These are phyloP conservation scores for Coemansia javaensis DNA, from an alignment of 192 early-diverging fungal species.

Conservation along the genomic window DNA sequence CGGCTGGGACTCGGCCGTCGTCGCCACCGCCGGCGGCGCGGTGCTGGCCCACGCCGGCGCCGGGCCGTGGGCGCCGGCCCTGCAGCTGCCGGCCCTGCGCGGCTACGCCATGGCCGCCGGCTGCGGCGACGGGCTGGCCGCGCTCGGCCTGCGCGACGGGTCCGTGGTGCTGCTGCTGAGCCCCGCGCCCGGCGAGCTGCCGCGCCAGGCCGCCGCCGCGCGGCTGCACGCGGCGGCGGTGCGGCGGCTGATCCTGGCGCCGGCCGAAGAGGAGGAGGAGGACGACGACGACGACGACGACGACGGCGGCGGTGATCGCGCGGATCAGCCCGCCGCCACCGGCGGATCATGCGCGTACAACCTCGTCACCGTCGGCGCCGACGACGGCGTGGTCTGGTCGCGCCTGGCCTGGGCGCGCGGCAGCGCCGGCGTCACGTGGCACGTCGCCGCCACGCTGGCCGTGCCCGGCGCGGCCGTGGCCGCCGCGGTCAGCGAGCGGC, in stretches of 20 bases:
- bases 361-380: constrained; percentile 1
- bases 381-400: constrained; percentile 4
- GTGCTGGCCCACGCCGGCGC: constrained; percentile 1
- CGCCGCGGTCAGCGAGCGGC: constrained; percentile 2
- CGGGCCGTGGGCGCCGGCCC: background rate
- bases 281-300: background rate
- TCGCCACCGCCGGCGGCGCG: constrained; percentile 49
- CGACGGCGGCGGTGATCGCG: no score
- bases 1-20: constrained; percentile 14
- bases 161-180: constrained; percentile 6
- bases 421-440: background rate
- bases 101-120: constrained; percentile 18
- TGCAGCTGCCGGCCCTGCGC: background rate
- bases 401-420: background rate
- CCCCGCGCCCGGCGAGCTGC: background rate
- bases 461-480: background rate
- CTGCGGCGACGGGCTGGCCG: constrained; percentile 7
- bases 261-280: no score
- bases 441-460: background rate
- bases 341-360: no score
- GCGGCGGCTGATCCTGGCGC: background rate
- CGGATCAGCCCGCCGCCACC: no score
- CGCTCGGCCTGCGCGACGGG: constrained; percentile 36
- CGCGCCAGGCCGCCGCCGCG: background rate
- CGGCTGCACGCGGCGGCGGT: constrained; percentile 2